These are phyloP conservation scores for Arbutus unedo DNA, from an alignment of 148 eudicot species.

Conservation along the genomic window DNA sequence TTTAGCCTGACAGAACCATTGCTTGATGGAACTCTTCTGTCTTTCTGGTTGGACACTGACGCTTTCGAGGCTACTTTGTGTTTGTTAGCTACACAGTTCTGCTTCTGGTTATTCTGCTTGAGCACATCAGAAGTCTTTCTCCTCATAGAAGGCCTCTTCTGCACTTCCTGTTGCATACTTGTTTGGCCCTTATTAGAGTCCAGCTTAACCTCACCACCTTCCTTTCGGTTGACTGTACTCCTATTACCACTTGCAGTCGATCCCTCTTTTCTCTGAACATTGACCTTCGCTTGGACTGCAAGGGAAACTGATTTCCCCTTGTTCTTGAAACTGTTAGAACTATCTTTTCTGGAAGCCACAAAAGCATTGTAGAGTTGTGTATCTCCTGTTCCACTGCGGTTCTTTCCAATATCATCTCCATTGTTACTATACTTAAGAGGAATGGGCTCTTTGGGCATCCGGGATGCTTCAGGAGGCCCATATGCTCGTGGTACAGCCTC, in stretches of 20 bases:
- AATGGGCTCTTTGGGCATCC: constrained; percentile 37
- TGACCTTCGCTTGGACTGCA: constrained; percentile 46
- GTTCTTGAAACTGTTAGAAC: constrained; percentile 39
- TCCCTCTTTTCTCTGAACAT: constrained; percentile 45
- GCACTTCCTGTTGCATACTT: constrained; percentile 37
- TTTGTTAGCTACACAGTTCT: constrained; percentile 45
- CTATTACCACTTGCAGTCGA: constrained; percentile 32
- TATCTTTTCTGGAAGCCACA: constrained; percentile 34
- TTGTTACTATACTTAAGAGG: constrained; percentile 28
- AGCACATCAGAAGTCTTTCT: constrained; percentile 50
- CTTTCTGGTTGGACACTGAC: constrained; percentile 41
- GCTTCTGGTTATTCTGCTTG: constrained; percentile 78
- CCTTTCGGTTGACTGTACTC: constrained; percentile 39
- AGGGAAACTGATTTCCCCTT: constrained; percentile 54
- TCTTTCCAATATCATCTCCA: constrained; percentile 42
- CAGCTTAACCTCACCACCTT: constrained; percentile 38
- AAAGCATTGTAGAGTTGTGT: constrained; percentile 39
- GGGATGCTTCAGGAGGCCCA: constrained; percentile 38
- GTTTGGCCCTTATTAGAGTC: constrained; percentile 34
- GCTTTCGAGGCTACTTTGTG: constrained; percentile 39
- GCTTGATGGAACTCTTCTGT: constrained; percentile 34
- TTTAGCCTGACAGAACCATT: constrained; percentile 43
- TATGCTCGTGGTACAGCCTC: constrained; percentile 55
- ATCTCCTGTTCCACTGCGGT: constrained; percentile 23
- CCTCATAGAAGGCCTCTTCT: constrained; percentile 39